Base-by-base conservation (phyloP, 2,329 filamentous ascomycete genomes). In the Dothideomycetidae sp. region DNA sequence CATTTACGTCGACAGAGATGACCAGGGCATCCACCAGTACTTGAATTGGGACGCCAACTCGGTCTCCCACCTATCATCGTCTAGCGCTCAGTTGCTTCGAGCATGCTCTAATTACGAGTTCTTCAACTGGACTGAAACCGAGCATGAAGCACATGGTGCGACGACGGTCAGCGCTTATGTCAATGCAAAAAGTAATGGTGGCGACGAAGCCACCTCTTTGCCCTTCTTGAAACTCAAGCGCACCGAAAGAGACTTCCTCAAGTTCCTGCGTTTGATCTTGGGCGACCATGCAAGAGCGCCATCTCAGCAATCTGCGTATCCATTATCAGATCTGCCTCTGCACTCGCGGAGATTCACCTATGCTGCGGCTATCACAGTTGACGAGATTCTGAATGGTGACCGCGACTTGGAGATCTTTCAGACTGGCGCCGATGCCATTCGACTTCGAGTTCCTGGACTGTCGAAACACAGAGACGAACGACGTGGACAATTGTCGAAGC, bases 71-170 rank as follows among this genome's bases (percentile, higher is more conserved):
- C 62, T 82, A 5, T 56, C 81, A 16, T 63, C 67, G 12, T 66
- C 68, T 10, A 72, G 68, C 44, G 66, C 63, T 14, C 60, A 66
- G 2, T 67, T 79, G 11, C 74, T 81, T 46, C 66, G 76, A 33
- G 66, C 65, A 2, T 81, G 75, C 50, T 77, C 76, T 9, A 84
- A 81, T 46, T 70, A 79, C 44, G 80, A 85, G 50, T 86, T 83
- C 53, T 83, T 75, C 61, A 84, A 84, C 47, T 61, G 81, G 11
- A 76, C 76, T 2, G 78, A 82, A 18, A 37, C 5, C 17, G 42
- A 36, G 19, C 15, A 33, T 21, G 19, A 36, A 29, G 29, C 29
- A 29, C 32, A 12, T 15, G 12, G 31, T 32, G 10, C 40, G 5
- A 13, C 16, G 16, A 13, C 23, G 4, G 34, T 34, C 21, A 29